Percentiles rank a stretch among this genome's conserved stretches.
Conservation (phyloP, 176 grass and related monocot species). For the Hsuehochloa calcarea region DNA sequence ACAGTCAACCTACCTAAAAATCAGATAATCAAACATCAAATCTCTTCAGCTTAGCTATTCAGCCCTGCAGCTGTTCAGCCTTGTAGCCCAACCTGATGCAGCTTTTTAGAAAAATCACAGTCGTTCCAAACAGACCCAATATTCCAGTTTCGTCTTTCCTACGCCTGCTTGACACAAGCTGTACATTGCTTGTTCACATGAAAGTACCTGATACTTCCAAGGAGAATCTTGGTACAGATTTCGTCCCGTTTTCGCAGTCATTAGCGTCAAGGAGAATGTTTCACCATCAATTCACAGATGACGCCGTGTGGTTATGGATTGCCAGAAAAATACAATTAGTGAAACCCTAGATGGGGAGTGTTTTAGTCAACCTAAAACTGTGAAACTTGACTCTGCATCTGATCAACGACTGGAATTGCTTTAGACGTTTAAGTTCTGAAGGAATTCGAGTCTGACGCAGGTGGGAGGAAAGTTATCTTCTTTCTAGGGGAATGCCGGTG, state of each 20-base stretch:
- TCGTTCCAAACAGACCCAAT: too few relatives aligned
- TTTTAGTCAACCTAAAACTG: too few relatives aligned
- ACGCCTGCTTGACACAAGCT: not conserved
- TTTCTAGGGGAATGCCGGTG: not conserved
- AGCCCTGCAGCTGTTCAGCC: too few relatives aligned
- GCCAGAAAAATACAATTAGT: not conserved
- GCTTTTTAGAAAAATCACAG: too few relatives aligned
- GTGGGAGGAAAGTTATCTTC: not conserved
- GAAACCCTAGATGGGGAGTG: too few relatives aligned
- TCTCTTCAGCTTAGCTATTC: too few relatives aligned
- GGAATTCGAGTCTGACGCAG: not conserved
- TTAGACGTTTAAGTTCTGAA: not conserved
- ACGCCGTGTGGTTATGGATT: not conserved
- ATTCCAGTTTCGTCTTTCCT: not conserved
- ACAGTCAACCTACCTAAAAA: too few relatives aligned
- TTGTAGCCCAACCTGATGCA: too few relatives aligned
- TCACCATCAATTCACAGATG: not conserved
- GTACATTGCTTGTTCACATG: not conserved
- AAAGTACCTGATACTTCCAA: not conserved
- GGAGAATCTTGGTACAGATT: not conserved
- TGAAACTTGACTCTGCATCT: not conserved
- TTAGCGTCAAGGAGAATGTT: not conserved
- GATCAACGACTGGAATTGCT: not conserved
- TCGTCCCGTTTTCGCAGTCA: not conserved
- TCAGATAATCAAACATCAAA: too few relatives aligned